Base-by-base conservation (phyloP, 2,329 filamentous ascomycete genomes). In the Alternaria infectoria region DNA sequence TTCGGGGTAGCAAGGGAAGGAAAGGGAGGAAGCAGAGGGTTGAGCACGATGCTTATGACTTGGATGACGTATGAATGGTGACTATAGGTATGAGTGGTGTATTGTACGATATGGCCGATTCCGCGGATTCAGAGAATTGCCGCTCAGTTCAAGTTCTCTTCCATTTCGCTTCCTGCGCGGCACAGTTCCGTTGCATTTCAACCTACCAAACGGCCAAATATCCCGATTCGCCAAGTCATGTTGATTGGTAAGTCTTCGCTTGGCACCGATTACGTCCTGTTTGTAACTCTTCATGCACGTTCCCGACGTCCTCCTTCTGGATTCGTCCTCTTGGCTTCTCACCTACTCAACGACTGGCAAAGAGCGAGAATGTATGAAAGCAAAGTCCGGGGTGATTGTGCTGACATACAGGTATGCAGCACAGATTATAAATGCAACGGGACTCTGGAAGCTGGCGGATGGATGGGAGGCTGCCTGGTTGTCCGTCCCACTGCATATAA, bases 11-110 rank as follows among this genome's bases (percentile, higher is more conserved):
- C 67, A 75, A 74, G 3, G 78, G 77, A 7, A 70, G 80, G 59
- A 82, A 82, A 69, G 80, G 81, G 17, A 75, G 77, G 69, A 79
- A 72, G 72, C 76, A 74, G 68, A 54, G 52, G 44, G 30, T 50
- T 11, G 54, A 47, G 10, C 30, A 64, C 26, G 62, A 65, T 26
- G 44, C 57, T 36, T 60, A 66, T 49, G 26, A 60, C n/a, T 58
- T 75, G 50, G 71, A 74, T 11, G 69, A 69, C 9, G 54, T 74
- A 60, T 70, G 49, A 62, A 44, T 12, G 17, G 11, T 57, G 32
- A 21, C 15, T 45, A 30, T 44, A 36, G 15, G 25, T 45, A 57
- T 51, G 49, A 56, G 56, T 51, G 26, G 43, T 21, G 52, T 25
- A 23, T 57, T 56, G 56, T 65, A 62, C 23, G 25, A 61, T 52